Base-by-base conservation (phyloP, 192 early-diverging fungal genomes). In the Podila verticillata region DNA sequence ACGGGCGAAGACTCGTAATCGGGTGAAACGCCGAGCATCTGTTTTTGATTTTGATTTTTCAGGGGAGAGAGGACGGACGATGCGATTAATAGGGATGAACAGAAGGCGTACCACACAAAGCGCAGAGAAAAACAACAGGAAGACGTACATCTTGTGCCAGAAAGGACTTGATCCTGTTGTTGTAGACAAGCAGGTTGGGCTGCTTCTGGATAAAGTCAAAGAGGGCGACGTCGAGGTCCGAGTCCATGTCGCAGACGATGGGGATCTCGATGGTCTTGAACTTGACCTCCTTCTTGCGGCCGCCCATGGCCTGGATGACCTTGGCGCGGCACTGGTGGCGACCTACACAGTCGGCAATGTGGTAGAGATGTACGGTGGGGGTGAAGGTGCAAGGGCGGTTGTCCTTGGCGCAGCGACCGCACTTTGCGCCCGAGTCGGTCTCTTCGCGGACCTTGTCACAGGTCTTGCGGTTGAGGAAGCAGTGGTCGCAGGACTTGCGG, bases 281-380 rank as follows among this genome's bases (percentile, higher is more conserved):
- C 61, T 80, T 65, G 29, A 72, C 70, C 8, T 72, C 66, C 49
- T 80, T 80, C 70, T 72, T 80, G 65, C 70, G 60, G 12, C 77
- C 77, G n/a, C 77, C 77, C 77, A 80, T 80, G 31, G 77, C 77
- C 66, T 80, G 77, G 66, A 80, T 66, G 17, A 80, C 77, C 57
- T 80, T 80, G 65, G 77, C 77, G 24, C 77, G 69, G 48, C 77
- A 80, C 19, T 80, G 77, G 39, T 80, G 77, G n/a, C 77, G 77
- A 19, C 77, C 77, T 13, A 80, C 77, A 61, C 77, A 80, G 54
- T 80, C 77, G 12, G 77, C 77, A 47, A 80, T 80, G 22, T 80
- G 77, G 66, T 80, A 80, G 5, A 80, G 61, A 60, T 80, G 77
- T 17, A 80, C 77, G 9, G 77, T 80, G 5, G 77, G 77, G 7